A percentile compares a stretch with the other conserved stretches of the same genome.
Evolutionary conservation across 1,139 yeast species (phyloP).

Genomic region (Nakaseomyces bracarensis): DNA sequence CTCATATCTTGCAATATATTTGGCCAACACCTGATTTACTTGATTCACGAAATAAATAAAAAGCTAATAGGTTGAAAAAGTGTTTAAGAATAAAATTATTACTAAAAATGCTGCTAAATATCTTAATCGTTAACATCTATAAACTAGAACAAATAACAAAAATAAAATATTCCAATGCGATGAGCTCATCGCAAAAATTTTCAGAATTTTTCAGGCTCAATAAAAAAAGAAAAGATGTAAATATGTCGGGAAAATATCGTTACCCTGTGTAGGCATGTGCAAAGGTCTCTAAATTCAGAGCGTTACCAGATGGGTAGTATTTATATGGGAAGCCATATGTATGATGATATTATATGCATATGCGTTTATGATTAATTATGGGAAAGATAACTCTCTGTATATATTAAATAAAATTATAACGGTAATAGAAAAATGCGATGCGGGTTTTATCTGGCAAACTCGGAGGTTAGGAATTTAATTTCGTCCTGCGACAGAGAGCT

Average conservation of each 20-base stretch:
- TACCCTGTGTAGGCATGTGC: constrained; percentile 1
- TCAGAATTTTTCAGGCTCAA: constrained; percentile 5
- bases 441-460: not conserved
- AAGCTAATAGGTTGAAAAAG: too few relatives aligned
- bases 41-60: too few relatives aligned
- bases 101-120: too few relatives aligned
- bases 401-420: too few relatives aligned
- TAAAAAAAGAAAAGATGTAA: not conserved
- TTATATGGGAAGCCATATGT: too few relatives aligned
- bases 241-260: not conserved
- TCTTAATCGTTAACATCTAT: not conserved
- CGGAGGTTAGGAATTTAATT: constrained; percentile 33
- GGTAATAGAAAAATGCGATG: not conserved
- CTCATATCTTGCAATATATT: constrained; percentile 29
- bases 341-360: too few relatives aligned
- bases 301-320: too few relatives aligned
- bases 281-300: too few relatives aligned
- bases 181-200: constrained; percentile 9
- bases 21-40: too few relatives aligned
- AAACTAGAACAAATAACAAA: not conserved
- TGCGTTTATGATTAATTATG: too few relatives aligned
- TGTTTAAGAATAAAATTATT: too few relatives aligned
- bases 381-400: too few relatives aligned
- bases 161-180: not conserved
- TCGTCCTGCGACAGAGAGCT: constrained; percentile 71